phyloP scores from a whole-genome alignment of 495 filamentous ascomycete genomes.

The Neurospora sp. region DNA sequence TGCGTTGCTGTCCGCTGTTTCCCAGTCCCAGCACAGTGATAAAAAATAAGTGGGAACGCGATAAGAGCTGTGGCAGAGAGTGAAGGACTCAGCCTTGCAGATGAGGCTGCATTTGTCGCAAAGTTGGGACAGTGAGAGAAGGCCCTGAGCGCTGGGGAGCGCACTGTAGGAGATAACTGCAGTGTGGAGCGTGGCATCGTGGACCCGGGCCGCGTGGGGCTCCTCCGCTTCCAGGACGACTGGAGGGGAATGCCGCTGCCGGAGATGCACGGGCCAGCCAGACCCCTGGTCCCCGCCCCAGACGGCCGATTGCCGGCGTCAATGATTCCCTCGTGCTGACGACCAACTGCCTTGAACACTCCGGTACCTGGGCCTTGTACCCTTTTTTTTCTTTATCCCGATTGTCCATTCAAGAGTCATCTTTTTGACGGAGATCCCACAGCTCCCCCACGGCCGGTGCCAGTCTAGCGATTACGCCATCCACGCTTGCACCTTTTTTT shows the following conservation, averaged over 20 bases:
- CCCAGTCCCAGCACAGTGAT: background rate
- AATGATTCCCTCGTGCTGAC: background rate
- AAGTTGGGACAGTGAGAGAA: background rate
- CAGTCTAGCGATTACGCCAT: constrained; percentile 21
- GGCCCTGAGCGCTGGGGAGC: too few relatives aligned
- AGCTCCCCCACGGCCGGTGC: background rate
- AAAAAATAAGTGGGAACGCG: background rate
- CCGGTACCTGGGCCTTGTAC: background rate
- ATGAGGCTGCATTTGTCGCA: background rate
- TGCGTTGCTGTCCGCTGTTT: background rate
- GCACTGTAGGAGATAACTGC: too few relatives aligned
- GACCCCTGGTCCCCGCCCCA: background rate
- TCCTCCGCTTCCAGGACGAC: background rate
- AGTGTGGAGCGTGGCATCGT: background rate
- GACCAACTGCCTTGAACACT: background rate
- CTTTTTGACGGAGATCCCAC: background rate
- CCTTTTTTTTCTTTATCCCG: background rate
- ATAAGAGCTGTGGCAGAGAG: background rate
- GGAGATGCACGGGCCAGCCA: background rate
- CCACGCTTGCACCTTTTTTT: constrained; percentile 16
- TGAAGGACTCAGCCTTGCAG: background rate
- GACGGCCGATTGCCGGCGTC: constrained; percentile 20
- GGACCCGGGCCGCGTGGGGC: background rate
- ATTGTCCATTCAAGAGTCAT: background rate
- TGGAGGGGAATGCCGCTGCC: background rate